Evolutionary conservation across 306 rosid genomes (phyloP), one percentile per base, ranked within the genome.

Genomic region (Betula pendula): DNA sequence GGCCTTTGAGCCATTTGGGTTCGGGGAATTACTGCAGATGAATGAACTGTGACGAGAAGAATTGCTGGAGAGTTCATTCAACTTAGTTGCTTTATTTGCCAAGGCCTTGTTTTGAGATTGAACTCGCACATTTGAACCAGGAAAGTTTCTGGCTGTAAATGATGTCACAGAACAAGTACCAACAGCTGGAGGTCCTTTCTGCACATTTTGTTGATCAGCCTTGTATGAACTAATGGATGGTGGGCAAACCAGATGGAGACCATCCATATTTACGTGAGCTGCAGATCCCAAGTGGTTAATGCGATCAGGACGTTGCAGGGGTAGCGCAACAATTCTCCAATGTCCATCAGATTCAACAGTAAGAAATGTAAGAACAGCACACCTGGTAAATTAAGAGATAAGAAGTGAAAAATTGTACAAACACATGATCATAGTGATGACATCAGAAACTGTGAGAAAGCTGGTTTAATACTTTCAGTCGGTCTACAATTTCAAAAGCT

Each of bases 61-160:
- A 59, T 81, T 81, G 59, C 74, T 80, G 40, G 89, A 81, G 75
- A 83, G 79, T 83, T 87, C 93, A 47, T 80, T 87, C 78, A 85
- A 84, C 72, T 80, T 88, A 68, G 82, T 79, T 81, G 86, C 86
- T 79, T 80, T 87, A 62, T 70, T 86, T 52, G 81, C 81, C 66
- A 71, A 48, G 75, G 82, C 77, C 88, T 88, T 91, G 68, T 89
- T 86, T 86, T 56, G 91, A 72, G 90, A 81, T 58, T 88, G 85
- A 49, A 76, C 88, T 47, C 10, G 86, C 77, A 76, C 82, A 68
- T 84, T 83, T 25, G 91, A 85, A 66, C 77, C 81, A 43, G 73
- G 58, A 74, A 75, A 49, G 60, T 82, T 82, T 84, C 84, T 87
- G 72, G 70, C 74, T 27, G 80, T 31, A 70, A 70, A 77, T 58